Percentiles rank a stretch among this genome's conserved stretches.
Conservation (phyloP, 495 filamentous ascomycete species). For the Penicillium coprophilum region DNA sequence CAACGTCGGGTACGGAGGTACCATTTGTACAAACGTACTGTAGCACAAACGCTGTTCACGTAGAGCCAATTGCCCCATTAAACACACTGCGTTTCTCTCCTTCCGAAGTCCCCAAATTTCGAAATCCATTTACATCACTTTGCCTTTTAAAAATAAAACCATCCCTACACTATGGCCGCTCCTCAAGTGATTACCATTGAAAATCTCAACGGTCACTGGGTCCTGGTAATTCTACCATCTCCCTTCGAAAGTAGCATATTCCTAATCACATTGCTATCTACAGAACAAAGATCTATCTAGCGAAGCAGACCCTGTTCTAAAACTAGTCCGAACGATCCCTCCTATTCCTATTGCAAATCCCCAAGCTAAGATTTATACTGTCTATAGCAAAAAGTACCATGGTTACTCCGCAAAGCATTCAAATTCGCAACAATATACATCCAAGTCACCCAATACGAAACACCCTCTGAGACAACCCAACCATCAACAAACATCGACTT, state of each 20-base stretch:
- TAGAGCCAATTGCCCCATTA: background rate
- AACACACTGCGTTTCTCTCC: background rate
- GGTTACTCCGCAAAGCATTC: constrained; percentile 6
- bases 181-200: background rate
- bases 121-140: background rate
- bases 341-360: background rate
- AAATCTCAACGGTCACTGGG: constrained; percentile 2
- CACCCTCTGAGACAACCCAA: background rate
- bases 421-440: constrained; percentile 1
- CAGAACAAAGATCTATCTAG: constrained; percentile 4
- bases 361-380: background rate
- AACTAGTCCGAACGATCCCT: background rate
- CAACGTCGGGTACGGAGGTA: background rate
- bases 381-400: constrained; percentile 2
- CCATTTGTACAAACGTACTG: background rate
- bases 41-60: background rate
- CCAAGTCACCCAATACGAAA: constrained; percentile 1
- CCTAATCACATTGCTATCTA: background rate
- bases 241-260: background rate
- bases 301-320: background rate
- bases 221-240: background rate
- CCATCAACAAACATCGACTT: background rate
- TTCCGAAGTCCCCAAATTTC: background rate
- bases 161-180: constrained; percentile 2
- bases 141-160: background rate